Conservation (phyloP, 208 protist species). For the Trypanosoma caninum region DNA sequence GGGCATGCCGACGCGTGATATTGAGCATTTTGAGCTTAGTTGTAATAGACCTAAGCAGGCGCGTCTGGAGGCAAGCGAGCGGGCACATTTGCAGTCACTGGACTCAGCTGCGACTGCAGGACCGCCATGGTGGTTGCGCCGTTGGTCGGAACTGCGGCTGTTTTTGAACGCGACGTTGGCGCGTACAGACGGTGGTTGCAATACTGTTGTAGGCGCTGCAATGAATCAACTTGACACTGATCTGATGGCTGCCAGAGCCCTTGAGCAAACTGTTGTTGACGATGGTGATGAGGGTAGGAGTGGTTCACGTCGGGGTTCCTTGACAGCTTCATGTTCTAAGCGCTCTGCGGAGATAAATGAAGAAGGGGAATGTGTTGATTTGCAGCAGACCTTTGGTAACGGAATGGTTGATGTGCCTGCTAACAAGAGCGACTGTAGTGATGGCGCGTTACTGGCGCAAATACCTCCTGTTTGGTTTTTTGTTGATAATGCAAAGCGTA, state of each 20-base stretch:
- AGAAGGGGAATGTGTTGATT: conserved; percentile 6
- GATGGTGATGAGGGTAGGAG: conserved; percentile 24
- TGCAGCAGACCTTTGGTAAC: too few relatives aligned
- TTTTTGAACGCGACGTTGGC: conserved; percentile 32
- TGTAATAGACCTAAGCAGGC: conserved; percentile 11
- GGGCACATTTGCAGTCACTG: background rate
- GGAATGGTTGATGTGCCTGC: too few relatives aligned
- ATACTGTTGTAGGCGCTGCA: conserved; percentile 23
- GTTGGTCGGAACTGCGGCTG: conserved; percentile 39
- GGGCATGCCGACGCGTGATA: too few relatives aligned
- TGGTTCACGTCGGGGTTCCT: too few relatives aligned
- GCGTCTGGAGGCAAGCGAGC: background rate
- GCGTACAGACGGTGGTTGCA: background rate
- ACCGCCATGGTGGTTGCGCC: conserved; percentile 45
- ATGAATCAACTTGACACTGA: conserved; percentile 32
- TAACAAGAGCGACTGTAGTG: background rate
- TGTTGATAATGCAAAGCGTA: conserved; percentile 31
- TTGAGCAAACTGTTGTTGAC: conserved; percentile 22
- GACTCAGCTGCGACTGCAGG: background rate
- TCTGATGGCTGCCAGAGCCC: conserved; percentile 22
- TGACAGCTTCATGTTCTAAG: too few relatives aligned
- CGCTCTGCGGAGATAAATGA: background rate
- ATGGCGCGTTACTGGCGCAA: conserved; percentile 33
- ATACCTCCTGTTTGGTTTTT: conserved; percentile 51
- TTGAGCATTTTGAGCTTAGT: conserved; percentile 19